Conservation (phyloP, 2,329 filamentous ascomycete species). For the Eutypella sp. region DNA sequence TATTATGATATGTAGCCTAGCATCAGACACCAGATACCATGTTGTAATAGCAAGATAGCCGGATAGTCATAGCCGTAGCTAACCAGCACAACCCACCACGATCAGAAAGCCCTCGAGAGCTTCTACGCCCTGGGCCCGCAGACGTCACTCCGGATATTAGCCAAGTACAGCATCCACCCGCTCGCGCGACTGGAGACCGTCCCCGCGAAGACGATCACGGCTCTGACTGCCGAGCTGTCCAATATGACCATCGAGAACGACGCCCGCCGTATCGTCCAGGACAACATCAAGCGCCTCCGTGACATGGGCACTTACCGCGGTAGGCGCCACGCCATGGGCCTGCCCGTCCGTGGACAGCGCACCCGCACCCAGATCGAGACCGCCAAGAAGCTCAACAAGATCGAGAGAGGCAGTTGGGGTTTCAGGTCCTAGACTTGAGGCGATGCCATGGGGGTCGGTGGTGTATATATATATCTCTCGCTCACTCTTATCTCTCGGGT, state of each 20-base stretch:
- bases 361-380: slow-evolving; percentile 70
- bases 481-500: neutral
- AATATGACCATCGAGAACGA: slow-evolving; percentile 95
- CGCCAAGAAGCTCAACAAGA: slow-evolving; percentile 56
- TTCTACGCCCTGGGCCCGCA: slow-evolving; percentile 83
- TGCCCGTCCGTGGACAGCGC: slow-evolving; percentile 86
- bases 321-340: slow-evolving; percentile 82
- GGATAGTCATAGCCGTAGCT: too few relatives aligned
- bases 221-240: slow-evolving; percentile 78
- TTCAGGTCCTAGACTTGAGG: neutral
- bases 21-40: too few relatives aligned
- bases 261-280: slow-evolving; percentile 67
- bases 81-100: neutral
- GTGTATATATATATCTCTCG: too few relatives aligned
- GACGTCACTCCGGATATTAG: slow-evolving; percentile 69
- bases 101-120: slow-evolving; percentile 66
- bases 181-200: slow-evolving; percentile 73
- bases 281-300: slow-evolving; percentile 80
- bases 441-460: neutral
- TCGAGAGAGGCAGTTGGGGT: slow-evolving; percentile 36
- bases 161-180: slow-evolving; percentile 83
- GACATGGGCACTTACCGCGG: slow-evolving; percentile 91
- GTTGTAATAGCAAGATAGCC: too few relatives aligned
- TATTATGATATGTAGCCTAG: too few relatives aligned
- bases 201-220: slow-evolving; percentile 69